These are phyloP conservation scores for Jackrogersella minutella DNA, from an alignment of 495 filamentous ascomycete genomes.

Conservation along the genomic window DNA sequence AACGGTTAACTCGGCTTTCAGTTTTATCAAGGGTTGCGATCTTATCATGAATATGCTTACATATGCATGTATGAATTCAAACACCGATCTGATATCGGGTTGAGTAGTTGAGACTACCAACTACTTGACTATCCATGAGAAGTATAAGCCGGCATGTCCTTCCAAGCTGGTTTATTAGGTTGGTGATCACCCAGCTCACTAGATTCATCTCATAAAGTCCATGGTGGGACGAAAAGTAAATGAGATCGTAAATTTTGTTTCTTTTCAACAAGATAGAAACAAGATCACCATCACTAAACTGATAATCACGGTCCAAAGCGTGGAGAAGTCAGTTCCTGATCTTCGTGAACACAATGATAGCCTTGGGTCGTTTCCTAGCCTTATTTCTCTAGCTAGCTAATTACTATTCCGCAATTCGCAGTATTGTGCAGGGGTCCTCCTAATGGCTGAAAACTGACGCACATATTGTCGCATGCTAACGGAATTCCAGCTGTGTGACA, in stretches of 20 bases:
- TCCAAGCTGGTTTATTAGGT: not conserved
- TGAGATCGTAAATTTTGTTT: constrained; percentile 15
- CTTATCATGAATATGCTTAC: not conserved
- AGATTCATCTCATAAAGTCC: not conserved
- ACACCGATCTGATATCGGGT: not conserved
- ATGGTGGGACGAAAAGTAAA: not conserved
- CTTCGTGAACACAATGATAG: constrained; percentile 20
- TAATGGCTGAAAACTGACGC: constrained; percentile 26
- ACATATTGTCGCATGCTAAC: constrained; percentile 23
- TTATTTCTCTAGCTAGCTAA: constrained; percentile 13
- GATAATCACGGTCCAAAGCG: constrained; percentile 14
- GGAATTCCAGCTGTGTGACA: constrained; percentile 16
- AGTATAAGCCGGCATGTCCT: not conserved
- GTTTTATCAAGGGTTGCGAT: not conserved
- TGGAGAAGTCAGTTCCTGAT: constrained; percentile 31
- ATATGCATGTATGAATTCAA: not conserved
- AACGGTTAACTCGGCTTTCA: not conserved
- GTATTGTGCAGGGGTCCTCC: constrained; percentile 18
- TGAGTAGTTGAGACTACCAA: not conserved
- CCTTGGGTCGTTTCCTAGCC: constrained; percentile 18
- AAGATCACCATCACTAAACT: constrained; percentile 5
- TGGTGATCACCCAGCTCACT: not conserved
- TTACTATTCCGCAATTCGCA: constrained; percentile 9
- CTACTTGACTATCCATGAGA: not conserved
- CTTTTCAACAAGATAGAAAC: constrained; percentile 8